A percentile compares a stretch with the other conserved stretches of the same genome.
Conservation (phyloP, 208 protist species). For the Crithidia acanthocephali region DNA sequence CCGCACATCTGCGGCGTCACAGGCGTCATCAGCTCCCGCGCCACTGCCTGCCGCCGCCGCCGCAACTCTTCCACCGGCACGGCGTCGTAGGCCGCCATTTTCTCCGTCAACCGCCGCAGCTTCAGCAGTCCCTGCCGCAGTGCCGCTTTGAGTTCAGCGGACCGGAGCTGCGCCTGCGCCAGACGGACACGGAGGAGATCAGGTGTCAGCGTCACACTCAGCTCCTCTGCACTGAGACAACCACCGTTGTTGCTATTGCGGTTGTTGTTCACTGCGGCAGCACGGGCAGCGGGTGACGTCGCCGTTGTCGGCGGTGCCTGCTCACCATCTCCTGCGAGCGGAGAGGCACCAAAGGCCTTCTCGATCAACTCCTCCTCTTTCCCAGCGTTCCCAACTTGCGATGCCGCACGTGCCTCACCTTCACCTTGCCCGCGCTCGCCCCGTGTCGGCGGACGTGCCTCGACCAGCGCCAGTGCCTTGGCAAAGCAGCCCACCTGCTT, state of each 20-base stretch:
- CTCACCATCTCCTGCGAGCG: neutral
- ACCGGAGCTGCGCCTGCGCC: constrained; percentile 17
- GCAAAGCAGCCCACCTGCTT: constrained; percentile 27
- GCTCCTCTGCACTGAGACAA: constrained; percentile 6
- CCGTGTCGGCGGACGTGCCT: neutral
- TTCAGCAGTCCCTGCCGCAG: constrained; percentile 25
- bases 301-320: neutral
- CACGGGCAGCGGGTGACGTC: neutral
- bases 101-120: constrained; percentile 21
- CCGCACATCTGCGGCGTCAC: neutral
- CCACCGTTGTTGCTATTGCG: neutral
- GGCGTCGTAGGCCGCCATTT: constrained; percentile 28
- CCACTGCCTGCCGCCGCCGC: constrained; percentile 9
- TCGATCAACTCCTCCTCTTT: neutral
- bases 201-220: constrained; percentile 20
- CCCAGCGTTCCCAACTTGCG: neutral
- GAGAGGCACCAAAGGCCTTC: neutral
- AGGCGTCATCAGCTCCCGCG: constrained; percentile 11
- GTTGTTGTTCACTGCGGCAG: neutral
- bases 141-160: neutral
- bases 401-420: too few species aligned
- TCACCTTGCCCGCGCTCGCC: neutral
- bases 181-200: constrained; percentile 14
- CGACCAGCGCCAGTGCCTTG: constrained; percentile 14
- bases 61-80: constrained; percentile 15